Evolutionary conservation across 148 eudicot species (phyloP), one percentile per base, ranked within the genome.

Genomic region (Suaeda aralocaspica): DNA sequence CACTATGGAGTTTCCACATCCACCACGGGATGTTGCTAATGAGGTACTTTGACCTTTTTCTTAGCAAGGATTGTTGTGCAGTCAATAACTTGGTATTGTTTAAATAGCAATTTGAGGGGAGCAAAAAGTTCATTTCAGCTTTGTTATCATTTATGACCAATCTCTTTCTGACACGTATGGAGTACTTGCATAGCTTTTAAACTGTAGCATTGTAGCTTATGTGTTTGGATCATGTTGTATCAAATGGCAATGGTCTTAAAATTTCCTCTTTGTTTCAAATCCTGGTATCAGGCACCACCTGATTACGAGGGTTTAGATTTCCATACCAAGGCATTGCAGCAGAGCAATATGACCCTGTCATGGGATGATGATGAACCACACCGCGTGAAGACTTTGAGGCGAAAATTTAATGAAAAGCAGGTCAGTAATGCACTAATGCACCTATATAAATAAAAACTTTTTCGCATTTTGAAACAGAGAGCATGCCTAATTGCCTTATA

Each of bases 331-430:
- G 97, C 96, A 63, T 71, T 94, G 81, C 99, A 91, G 78, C 92
- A 83, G 31, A 91, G 90, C 78, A 86, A 91, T 58, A 73, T 87
- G 64, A 60, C 68, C 22, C 88, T 87, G 66, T 87, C 96, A 18
- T 91, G 99, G 99, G 99, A 94, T 81, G 96, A 91, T 31, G 96
- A 91, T 81, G 99, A 91, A 68, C 99, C 97, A 45, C 91, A 89
- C 57, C 95, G 97, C 42, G 69, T 62, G 15, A 91, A 79, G 84
- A 79, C 79, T 52, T 79, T 94, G 76, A 89, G 86, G 77, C 82
- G 96, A 53, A 87, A 84, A 73, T 84, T 87, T 65, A 81, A 76
- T 59, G 84, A 79, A 15, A 86, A 89, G 26, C 88, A 94, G 96
- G 97, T 91, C 60, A 42, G 59, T 45, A 24, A 25, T 46, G 56